A percentile compares a stretch with the other conserved stretches of the same genome.
Evolutionary conservation across 192 early-diverging fungal species (phyloP).

Genomic region (Bifiguratus adelaidae): DNA sequence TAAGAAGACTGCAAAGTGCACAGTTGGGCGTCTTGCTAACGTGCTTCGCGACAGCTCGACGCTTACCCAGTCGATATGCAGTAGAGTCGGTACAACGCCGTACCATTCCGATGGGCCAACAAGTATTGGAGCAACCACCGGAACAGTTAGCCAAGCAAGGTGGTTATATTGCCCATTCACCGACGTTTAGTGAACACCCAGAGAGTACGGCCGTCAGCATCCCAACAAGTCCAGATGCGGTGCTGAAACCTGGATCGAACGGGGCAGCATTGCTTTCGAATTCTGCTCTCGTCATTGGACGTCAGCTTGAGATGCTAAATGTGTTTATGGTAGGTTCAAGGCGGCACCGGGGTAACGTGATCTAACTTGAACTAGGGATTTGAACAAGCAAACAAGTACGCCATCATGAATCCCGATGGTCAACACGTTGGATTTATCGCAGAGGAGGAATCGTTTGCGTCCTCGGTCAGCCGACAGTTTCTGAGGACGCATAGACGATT

Average conservation of each 20-base stretch:
- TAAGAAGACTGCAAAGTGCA: too few relatives aligned
- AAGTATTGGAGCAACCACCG: too few relatives aligned
- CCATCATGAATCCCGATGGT: slow-evolving; percentile 55
- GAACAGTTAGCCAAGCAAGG: too few relatives aligned
- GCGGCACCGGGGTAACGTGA: not conserved
- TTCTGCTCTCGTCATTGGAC: slow-evolving; percentile 48
- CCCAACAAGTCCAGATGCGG: not conserved
- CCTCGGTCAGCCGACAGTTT: slow-evolving; percentile 56
- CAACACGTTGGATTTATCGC: slow-evolving; percentile 70
- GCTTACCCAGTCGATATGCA: too few relatives aligned
- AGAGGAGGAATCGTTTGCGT: slow-evolving; percentile 58
- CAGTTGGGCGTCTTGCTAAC: too few relatives aligned
- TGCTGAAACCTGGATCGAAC: slow-evolving; percentile 7
- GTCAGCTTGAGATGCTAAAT: slow-evolving; percentile 84
- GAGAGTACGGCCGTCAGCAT: slow-evolving; percentile 6
- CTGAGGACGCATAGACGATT: slow-evolving; percentile 64
- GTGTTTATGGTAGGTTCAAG: slow-evolving; percentile 31
- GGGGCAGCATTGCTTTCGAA: slow-evolving; percentile 33
- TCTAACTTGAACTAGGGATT: slow-evolving; percentile 33
- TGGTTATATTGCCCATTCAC: too few relatives aligned
- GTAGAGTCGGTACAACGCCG: too few relatives aligned
- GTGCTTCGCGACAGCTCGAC: too few relatives aligned
- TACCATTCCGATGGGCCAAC: too few relatives aligned
- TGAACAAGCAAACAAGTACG: slow-evolving; percentile 84
- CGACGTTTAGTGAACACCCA: too few relatives aligned